Percentiles rank a stretch among this genome's conserved stretches.
These are phyloP conservation scores for Oropetium thomaeum DNA, from an alignment of 176 grass and related monocot species.

Conservation along the genomic window DNA sequence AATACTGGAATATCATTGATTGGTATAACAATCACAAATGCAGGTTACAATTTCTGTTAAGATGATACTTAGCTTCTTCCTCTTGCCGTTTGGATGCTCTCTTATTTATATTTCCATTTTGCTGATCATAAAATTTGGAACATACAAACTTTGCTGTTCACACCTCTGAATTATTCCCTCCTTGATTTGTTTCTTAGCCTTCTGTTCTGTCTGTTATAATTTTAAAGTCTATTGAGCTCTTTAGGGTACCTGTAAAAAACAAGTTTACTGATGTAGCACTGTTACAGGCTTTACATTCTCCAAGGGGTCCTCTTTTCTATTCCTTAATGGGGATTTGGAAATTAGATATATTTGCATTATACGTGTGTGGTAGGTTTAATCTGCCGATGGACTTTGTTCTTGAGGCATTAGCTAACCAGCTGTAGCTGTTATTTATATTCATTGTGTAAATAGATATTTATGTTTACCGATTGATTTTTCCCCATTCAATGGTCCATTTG, in stretches of 20 bases:
- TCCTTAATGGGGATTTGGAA: not conserved
- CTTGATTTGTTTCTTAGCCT: not conserved
- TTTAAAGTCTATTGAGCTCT: not conserved
- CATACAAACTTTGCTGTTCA: too few relatives aligned
- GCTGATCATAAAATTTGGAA: too few relatives aligned
- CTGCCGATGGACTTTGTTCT: not conserved
- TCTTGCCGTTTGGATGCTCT: too few relatives aligned
- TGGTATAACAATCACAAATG: too few relatives aligned
- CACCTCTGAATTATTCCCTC: not conserved
- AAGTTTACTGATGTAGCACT: too few relatives aligned
- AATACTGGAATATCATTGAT: too few relatives aligned
- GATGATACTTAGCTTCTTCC: too few relatives aligned
- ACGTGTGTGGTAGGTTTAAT: not conserved
- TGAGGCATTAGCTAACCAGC: not conserved
- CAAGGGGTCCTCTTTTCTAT: not conserved
- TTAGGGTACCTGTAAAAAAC: not conserved
- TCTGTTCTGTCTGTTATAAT: not conserved
- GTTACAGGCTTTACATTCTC: not conserved
- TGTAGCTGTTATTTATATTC: not conserved
- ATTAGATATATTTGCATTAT: not conserved
- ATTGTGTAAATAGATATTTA: conserved; percentile 4
- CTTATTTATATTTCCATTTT: too few relatives aligned
- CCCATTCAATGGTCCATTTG: not conserved
- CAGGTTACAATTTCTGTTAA: too few relatives aligned
- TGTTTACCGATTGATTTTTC: not conserved